These are phyloP conservation scores for Fomitiporia mediterranea DNA, from an alignment of 1,284 basidiomycete species.

Conservation along the genomic window DNA sequence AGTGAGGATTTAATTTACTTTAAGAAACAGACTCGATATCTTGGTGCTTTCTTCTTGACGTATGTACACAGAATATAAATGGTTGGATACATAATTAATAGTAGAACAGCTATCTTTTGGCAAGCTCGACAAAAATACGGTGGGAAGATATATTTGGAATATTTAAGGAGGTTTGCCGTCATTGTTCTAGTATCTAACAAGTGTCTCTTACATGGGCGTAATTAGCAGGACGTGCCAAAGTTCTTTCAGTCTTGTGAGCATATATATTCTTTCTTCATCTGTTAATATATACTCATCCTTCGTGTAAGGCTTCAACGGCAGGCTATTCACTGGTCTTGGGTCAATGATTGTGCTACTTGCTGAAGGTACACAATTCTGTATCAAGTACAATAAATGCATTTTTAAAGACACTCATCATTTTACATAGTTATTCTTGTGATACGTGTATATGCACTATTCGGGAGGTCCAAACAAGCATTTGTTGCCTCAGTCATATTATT, in stretches of 20 bases:
- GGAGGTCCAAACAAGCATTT: background rate
- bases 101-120: background rate
- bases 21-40: background rate
- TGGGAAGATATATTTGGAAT: background rate
- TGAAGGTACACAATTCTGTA: background rate
- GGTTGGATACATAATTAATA: background rate
- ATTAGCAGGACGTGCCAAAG: background rate
- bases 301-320: background rate
- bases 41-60: background rate
- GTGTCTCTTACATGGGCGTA: background rate
- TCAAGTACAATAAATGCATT: background rate
- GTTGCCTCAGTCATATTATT: background rate
- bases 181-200: background rate
- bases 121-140: background rate
- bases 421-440: constrained; percentile 1
- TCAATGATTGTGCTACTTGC: background rate
- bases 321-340: background rate
- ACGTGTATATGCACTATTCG: background rate
- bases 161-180: background rate
- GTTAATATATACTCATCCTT: background rate
- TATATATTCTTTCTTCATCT: background rate
- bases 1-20: background rate
- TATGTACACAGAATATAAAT: background rate
- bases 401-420: background rate
- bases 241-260: background rate